phyloP scores from a whole-genome alignment of 2,329 filamentous ascomycete genomes.

The Stachybotrys echinatus region DNA sequence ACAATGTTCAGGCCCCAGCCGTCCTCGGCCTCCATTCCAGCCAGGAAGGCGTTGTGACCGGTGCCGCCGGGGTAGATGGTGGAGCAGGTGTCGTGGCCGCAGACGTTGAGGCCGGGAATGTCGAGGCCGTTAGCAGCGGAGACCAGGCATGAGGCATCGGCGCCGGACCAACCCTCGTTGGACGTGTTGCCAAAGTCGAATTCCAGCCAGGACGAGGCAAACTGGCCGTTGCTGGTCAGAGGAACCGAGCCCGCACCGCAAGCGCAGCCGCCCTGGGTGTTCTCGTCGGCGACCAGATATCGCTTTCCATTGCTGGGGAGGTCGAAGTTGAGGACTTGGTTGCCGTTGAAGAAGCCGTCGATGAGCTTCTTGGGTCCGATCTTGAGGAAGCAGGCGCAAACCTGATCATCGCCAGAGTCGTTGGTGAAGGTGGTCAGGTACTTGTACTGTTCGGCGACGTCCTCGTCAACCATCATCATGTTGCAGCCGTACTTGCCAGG shows the following conservation, averaged over 20 bases:
- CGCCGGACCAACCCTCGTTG: slow-evolving; percentile 46
- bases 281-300: slow-evolving; percentile 36
- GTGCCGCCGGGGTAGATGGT: slow-evolving; percentile 28
- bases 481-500: slow-evolving; percentile 44
- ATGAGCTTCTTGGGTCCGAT: slow-evolving; percentile 37
- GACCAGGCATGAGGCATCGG: slow-evolving; percentile 45
- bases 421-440: slow-evolving; percentile 38
- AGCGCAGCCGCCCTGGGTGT: slow-evolving; percentile 44
- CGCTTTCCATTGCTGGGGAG: slow-evolving; percentile 30
- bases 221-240: slow-evolving; percentile 33
- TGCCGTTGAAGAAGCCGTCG: slow-evolving; percentile 43
- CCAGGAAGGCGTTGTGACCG: slow-evolving; percentile 32
- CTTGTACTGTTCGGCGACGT: slow-evolving; percentile 33
- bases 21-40: slow-evolving; percentile 29
- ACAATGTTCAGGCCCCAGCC: slow-evolving; percentile 35
- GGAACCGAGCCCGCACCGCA: slow-evolving; percentile 30
- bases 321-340: slow-evolving; percentile 33
- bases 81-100: slow-evolving; percentile 35
- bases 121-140: slow-evolving; percentile 23
- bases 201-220: slow-evolving; percentile 43
- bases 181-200: slow-evolving; percentile 39
- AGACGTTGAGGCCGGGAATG: slow-evolving; percentile 32
- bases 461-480: slow-evolving; percentile 37
- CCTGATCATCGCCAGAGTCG: slow-evolving; percentile 24
- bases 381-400: slow-evolving; percentile 47